These are phyloP conservation scores for Tagetes erecta DNA, from an alignment of 129 eudicot genomes.

Conservation along the genomic window DNA sequence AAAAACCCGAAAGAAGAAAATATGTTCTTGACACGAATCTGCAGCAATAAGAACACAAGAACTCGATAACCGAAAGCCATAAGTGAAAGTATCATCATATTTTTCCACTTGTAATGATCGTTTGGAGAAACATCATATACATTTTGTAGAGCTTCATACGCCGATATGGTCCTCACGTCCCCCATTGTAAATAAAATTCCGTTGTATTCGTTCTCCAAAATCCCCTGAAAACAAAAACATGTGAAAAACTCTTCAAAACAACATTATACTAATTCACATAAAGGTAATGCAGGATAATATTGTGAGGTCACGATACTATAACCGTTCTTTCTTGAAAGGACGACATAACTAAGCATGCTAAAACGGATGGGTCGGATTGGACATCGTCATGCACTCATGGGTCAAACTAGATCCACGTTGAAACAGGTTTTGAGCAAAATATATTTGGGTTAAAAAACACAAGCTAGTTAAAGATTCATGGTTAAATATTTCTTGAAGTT, in stretches of 20 bases:
- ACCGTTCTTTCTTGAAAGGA: neutral
- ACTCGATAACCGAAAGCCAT: constrained; percentile 75
- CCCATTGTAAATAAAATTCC: constrained; percentile 78
- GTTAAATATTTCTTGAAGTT: neutral
- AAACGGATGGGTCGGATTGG: too few relatives aligned
- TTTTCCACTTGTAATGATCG: constrained; percentile 65
- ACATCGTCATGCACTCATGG: neutral
- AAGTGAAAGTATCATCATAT: constrained; percentile 57
- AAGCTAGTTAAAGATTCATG: neutral
- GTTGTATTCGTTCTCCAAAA: constrained; percentile 82
- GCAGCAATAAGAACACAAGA: constrained; percentile 65
- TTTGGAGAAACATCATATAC: constrained; percentile 59
- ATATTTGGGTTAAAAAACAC: neutral
- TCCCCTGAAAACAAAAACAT: constrained; percentile 46
- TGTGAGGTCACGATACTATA: neutral
- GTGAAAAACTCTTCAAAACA: neutral
- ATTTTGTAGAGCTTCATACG: constrained; percentile 71
- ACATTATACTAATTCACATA: neutral
- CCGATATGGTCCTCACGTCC: constrained; percentile 69
- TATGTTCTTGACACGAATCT: constrained; percentile 46
- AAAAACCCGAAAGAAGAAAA: constrained; percentile 35
- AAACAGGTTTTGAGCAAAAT: too few relatives aligned
- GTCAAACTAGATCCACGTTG: neutral
- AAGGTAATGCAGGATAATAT: neutral
- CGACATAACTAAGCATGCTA: neutral